These are phyloP conservation scores for Cladophialophora immunda DNA, from an alignment of 2,329 filamentous ascomycete species.

Conservation along the genomic window DNA sequence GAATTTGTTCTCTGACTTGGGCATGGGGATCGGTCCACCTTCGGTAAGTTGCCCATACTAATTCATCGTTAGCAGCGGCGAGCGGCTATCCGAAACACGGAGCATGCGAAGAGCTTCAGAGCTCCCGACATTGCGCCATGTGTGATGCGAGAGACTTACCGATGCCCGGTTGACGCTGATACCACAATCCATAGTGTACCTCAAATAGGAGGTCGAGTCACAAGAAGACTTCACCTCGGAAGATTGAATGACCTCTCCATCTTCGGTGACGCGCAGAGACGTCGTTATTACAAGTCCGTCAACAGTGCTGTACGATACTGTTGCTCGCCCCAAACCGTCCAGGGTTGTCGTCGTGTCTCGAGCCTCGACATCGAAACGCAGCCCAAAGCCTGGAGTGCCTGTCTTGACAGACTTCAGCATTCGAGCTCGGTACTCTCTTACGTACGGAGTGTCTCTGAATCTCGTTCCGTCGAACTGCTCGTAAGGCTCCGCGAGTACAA, in stretches of 20 bases:
- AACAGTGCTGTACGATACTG: conserved; percentile 3
- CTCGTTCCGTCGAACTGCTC: conserved; percentile 30
- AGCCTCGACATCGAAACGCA: conserved; percentile 25
- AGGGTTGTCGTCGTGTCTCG: background rate
- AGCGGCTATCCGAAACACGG: background rate
- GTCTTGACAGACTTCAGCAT: conserved; percentile 26
- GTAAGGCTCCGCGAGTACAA: conserved; percentile 28
- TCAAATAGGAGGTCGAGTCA: conserved; percentile 4
- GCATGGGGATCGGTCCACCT: conserved; percentile 29
- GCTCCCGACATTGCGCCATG: background rate
- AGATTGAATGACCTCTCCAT: conserved; percentile 24
- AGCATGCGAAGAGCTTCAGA: background rate
- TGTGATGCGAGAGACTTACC: background rate
- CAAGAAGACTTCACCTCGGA: conserved; percentile 21
- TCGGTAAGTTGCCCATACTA: conserved; percentile 31
- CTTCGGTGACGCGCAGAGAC: conserved; percentile 18
- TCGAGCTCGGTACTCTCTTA: conserved; percentile 24
- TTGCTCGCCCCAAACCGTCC: conserved; percentile 26
- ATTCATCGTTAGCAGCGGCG: background rate
- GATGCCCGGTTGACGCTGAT: conserved; percentile 31
- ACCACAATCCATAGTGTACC: conserved; percentile 22
- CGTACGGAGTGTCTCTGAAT: conserved; percentile 25
- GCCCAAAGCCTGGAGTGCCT: conserved; percentile 22
- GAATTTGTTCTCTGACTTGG: conserved; percentile 26
- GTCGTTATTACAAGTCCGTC: conserved; percentile 20